Evolutionary conservation across 2,329 filamentous ascomycete genomes (phyloP), one percentile per base, ranked within the genome.

Genomic region (Calonectria crousiana): DNA sequence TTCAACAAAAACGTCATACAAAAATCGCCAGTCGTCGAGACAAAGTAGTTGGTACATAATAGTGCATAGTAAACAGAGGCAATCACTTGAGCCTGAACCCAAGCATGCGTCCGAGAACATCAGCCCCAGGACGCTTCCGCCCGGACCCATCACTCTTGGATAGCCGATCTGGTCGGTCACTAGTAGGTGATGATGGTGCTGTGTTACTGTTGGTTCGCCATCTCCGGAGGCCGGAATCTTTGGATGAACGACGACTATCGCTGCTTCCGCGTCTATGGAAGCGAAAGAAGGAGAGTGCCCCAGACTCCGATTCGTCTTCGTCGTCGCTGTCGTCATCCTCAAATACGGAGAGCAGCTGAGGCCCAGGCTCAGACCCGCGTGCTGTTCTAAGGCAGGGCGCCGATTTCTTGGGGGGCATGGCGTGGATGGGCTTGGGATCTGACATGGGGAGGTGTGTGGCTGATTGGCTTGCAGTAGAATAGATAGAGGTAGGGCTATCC

Each of bases 291-390:
- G 87, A 83, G 6, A 84, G 82, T n/a, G 76, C 73, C 4, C 71
- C 75, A 38, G 77, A 75, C 56, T 79, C 72, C 5, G 71, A 71
- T 30, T 79, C 77, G 76, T 66, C 80, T 78, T 88, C 87, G 16
- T 80, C 81, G 77, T 88, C 87, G 18, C 81, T 81, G 72, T 90
- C 88, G 78, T 89, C 88, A 18, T 84, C 77, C 53, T 90, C 88
- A 74, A 90, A 90, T 30, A 89, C 85, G 2, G 88, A 90, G n/a
- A 77, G 76, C 16, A 78, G 78, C 51, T 85, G 80, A 13, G 79
- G 76, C 64, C 79, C 78, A 8, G 73, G 74, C 58, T 81, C 80
- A 23, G 80, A 70, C 60, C 76, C 78, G 32, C 79, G 74, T 32
- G 79, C 76, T 38, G 81, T 73, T 41, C 78, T 77, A 49, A 80